Evolutionary conservation across 2,329 filamentous ascomycete genomes (phyloP), one percentile per base, ranked within the genome.

Genomic region (Mycocentrospora acerina): DNA sequence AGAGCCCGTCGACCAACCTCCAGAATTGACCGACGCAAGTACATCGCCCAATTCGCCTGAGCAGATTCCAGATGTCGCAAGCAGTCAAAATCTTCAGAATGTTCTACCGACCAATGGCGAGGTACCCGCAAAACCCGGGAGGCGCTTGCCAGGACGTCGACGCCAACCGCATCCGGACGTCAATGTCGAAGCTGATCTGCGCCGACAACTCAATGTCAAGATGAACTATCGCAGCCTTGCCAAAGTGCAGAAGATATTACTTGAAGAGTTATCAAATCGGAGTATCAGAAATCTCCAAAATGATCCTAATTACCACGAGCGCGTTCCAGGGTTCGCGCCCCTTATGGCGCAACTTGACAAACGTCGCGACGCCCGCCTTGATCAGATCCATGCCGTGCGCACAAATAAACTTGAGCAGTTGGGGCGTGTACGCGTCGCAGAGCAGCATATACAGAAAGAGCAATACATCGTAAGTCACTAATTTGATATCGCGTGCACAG

Each of bases 191-290:
- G 65, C 68, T 12, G 67, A 71, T 39, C 60, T 76, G 48, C 67
- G 72, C 35, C 81, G 85, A 37, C 80, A 83, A 59, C 75, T 83
- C 50, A 78, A 85, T 52, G 72, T 88, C 53, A 84, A 84, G 63
- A 79, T 80, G 39, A 74, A 74, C 16, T 88, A 80, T 64, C 75
- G 80, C n/a, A 71, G 76, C 41, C 77, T 88, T 35, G 76, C 80
- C 42, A 77, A 79, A 51, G 73, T 78, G 19, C 67, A 86, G 53
- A 86, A 85, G 62, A 78, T 79, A 12, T 75, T 81, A 8, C 71
- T 86, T 11, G 80, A 82, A 42, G 82, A 86, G 57, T 71, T 88
- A 14, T 81, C 82, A 13, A 77, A 80, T 36, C 75, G 80, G 24
- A 77, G 71, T 35, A 67, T 84, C 41, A 77, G 81, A 32, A 73